These are phyloP conservation scores for Colletotrichum kahawae DNA, from an alignment of 2,329 filamentous ascomycete genomes.

Conservation along the genomic window DNA sequence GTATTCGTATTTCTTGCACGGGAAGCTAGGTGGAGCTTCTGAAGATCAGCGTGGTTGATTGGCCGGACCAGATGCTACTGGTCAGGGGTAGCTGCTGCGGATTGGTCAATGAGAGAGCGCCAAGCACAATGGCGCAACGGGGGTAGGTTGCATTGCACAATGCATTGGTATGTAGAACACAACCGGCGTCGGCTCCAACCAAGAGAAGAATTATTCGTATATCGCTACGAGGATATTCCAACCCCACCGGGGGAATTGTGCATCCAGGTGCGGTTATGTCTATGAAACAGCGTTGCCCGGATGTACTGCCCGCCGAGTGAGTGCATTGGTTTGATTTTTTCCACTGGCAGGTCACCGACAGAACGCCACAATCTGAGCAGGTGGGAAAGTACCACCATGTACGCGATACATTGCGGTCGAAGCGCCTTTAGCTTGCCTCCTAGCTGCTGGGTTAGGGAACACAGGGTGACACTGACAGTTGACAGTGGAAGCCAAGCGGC, in stretches of 20 bases:
- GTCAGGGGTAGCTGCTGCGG: neutral
- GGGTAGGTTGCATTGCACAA: neutral
- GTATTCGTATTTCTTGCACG: slow-evolving; percentile 6
- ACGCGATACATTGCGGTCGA: neutral
- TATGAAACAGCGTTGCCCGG: neutral
- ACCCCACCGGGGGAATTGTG: neutral
- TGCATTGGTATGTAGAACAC: neutral
- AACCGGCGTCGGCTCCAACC: neutral
- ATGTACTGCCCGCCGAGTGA: neutral
- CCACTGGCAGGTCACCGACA: neutral
- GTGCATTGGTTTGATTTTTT: neutral
- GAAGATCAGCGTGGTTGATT: neutral
- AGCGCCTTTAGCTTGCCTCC: neutral
- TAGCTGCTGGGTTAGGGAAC: slow-evolving; percentile 2
- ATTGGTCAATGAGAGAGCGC: slow-evolving; percentile 12
- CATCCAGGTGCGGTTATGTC: neutral
- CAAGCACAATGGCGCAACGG: neutral
- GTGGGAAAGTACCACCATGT: neutral
- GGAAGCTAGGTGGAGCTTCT: neutral
- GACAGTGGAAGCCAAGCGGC: neutral
- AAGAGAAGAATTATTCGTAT: neutral
- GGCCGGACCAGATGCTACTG: neutral
- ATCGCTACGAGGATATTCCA: neutral
- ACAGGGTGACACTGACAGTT: neutral
- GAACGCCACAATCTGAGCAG: neutral